phyloP scores from a whole-genome alignment of 2,329 filamentous ascomycete genomes.

The Botrytis elliptica region DNA sequence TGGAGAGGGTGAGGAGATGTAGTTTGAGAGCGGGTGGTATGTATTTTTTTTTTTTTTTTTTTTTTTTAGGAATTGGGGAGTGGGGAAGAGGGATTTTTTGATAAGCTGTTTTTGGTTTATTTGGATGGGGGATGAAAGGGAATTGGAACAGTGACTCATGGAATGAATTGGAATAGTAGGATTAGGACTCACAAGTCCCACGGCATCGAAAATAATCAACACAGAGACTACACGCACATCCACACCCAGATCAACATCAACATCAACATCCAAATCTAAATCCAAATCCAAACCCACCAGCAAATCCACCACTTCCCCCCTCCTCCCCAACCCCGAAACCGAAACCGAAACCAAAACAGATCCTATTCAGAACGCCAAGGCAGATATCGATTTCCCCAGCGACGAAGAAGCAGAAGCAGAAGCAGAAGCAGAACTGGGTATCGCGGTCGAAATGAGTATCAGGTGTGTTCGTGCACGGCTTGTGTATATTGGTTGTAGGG shows the following conservation, averaged over 20 bases:
- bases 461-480: not conserved
- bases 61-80: too few species aligned
- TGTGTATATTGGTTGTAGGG: not conserved
- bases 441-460: not conserved
- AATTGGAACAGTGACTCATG: too few species aligned
- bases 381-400: rapidly evolving
- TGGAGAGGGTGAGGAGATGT: not conserved
- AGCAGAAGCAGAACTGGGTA: not conserved
- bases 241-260: not conserved
- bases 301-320: not conserved
- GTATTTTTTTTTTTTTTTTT: not conserved
- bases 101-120: too few species aligned
- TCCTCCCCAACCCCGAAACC: too few species aligned
- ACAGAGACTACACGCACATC: not conserved
- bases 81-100: too few species aligned
- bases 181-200: not conserved
- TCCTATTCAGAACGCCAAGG: not conserved
- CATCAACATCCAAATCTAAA: not conserved
- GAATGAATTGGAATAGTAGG: not conserved
- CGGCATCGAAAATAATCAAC: too few species aligned
- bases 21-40: not conserved
- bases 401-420: not conserved
- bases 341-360: not conserved
- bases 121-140: too few species aligned
- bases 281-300: not conserved